A percentile compares a stretch with the other conserved stretches of the same genome.
Evolutionary conservation across 805 yeast species (phyloP).

Genomic region (Myxozyma neotropica): DNA sequence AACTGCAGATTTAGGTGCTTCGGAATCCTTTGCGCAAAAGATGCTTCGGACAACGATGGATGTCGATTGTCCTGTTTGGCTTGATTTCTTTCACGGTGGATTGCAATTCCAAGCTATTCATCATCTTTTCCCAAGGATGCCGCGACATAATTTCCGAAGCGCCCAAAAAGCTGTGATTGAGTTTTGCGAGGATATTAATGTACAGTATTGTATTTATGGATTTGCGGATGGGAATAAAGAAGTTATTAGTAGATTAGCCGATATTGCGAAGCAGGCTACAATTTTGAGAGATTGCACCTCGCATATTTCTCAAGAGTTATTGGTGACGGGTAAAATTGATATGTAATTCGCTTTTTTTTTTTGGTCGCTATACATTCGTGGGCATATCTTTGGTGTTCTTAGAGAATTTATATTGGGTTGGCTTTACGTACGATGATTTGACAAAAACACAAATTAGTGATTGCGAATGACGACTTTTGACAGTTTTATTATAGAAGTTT

Average conservation of each 20-base stretch:
- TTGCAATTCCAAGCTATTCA: slow-evolving; percentile 89
- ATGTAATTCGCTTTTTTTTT: slow-evolving; percentile 1
- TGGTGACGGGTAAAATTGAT: slow-evolving; percentile 13
- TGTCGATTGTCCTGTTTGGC: slow-evolving; percentile 91
- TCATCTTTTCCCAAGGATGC: slow-evolving; percentile 85
- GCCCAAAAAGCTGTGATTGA: slow-evolving; percentile 72
- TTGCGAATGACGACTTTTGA: too few species aligned
- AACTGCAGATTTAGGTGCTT: slow-evolving; percentile 78
- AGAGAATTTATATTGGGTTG: too few species aligned
- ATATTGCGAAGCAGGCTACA: slow-evolving; percentile 76
- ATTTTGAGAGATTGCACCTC: slow-evolving; percentile 74
- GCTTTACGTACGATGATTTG: too few species aligned
- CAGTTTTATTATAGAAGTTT: too few species aligned
- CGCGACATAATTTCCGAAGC: slow-evolving; percentile 79
- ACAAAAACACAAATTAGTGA: too few species aligned
- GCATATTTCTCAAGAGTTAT: slow-evolving; percentile 58
- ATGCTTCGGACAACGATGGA: slow-evolving; percentile 93
- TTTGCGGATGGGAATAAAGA: slow-evolving; percentile 74
- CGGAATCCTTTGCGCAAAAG: slow-evolving; percentile 76
- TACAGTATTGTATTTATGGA: slow-evolving; percentile 81
- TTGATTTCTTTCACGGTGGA: slow-evolving; percentile 90
- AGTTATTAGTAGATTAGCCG: slow-evolving; percentile 69
- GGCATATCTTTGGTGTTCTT: neutral
- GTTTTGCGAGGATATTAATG: slow-evolving; percentile 75
- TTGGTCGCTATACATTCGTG: neutral